Base-by-base conservation (phyloP, 2,329 filamentous ascomycete genomes). In the Aschersonia sp. region DNA sequence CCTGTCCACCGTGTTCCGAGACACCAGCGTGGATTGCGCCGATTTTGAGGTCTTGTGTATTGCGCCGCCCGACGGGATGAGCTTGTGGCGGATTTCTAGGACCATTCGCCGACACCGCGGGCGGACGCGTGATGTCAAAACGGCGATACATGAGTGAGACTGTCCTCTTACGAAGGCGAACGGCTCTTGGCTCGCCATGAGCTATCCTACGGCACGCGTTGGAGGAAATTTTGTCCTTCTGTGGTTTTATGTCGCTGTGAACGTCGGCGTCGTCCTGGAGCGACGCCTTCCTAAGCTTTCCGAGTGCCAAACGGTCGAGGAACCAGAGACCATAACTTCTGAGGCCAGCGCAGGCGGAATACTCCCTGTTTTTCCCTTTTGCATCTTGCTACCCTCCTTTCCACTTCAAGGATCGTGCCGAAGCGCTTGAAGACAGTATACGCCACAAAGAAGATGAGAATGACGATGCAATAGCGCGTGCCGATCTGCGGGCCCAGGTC, bases 401-500 rank as follows among this genome's bases (percentile, higher is more conserved):
- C 20, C 20, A 20, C 20, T 20, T 20, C 20, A 20, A 86, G 62
- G 42, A 87, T 66, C 0, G 84, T 87, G 2, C 82, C 82, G 0
- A 82, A 82, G 0, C 82, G 78, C 58, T 89, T 83, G 52, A 86
- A 82, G 46, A 85, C 47, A 51, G 83, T 74, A 60, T 88, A 89
- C 1, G 82, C 75, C 54, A 85, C 71, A 69, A 87, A 88, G 68
- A 88, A 88, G 56, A 86, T 40, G 2, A 35, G 31, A 29, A 42
- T 12, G 40, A 42, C n/a, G 20, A 28, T 42, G 40, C 2, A 10
- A 9, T 30, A 10, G 5, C 30, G 9, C 29, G 28, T 30, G 46
- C 42, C 35, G 28, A 5, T 47, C 31, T 47, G 40, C 30, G 79
- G 61, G 3, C 57, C 44, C 30, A 79, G 61, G 45, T 78, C 75